Evolutionary conservation across 352 stramenopile species (phyloP).

Genomic region (Globisporangium paddicum): DNA sequence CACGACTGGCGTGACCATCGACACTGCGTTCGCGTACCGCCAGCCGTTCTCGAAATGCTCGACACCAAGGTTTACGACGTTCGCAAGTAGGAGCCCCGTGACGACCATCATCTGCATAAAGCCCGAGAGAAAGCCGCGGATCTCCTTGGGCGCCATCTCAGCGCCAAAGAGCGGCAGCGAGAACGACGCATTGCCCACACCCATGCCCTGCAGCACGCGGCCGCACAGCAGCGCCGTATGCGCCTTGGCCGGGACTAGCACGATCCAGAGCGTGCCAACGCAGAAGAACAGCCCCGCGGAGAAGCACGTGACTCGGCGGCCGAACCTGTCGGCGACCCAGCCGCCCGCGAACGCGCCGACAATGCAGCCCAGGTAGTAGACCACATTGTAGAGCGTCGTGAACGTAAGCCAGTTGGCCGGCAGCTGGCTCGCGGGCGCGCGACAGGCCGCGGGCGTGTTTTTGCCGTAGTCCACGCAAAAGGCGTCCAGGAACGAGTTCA

Average conservation of each 20-base stretch:
- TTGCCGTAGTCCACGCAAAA: constrained; percentile 40
- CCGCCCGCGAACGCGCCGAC: constrained; percentile 24
- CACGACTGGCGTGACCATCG: constrained; percentile 26
- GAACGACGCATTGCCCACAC: constrained; percentile 43
- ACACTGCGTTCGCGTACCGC: constrained; percentile 26
- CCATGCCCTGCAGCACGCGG: constrained; percentile 35
- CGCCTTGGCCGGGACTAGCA: constrained; percentile 11
- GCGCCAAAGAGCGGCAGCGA: constrained; percentile 37
- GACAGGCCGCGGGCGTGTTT: constrained; percentile 26
- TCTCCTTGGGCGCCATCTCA: constrained; percentile 37
- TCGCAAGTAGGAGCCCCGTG: constrained; percentile 33
- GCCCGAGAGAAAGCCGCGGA: constrained; percentile 30
- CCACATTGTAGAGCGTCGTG: constrained; percentile 36
- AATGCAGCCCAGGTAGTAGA: constrained; percentile 41
- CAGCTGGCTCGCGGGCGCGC: constrained; percentile 9
- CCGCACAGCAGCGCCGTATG: constrained; percentile 24
- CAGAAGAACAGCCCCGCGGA: constrained; percentile 32
- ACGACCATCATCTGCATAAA: constrained; percentile 45
- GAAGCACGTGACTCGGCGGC: constrained; percentile 35
- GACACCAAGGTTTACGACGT: constrained; percentile 28
- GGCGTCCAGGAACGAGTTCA: constrained; percentile 35
- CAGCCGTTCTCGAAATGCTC: constrained; percentile 23
- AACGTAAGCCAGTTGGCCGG: constrained; percentile 38
- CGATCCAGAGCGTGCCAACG: constrained; percentile 28
- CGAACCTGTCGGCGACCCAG: constrained; percentile 27